Evolutionary conservation across 2,329 filamentous ascomycete genomes (phyloP).

Genomic region (Aureobasidium musti): DNA sequence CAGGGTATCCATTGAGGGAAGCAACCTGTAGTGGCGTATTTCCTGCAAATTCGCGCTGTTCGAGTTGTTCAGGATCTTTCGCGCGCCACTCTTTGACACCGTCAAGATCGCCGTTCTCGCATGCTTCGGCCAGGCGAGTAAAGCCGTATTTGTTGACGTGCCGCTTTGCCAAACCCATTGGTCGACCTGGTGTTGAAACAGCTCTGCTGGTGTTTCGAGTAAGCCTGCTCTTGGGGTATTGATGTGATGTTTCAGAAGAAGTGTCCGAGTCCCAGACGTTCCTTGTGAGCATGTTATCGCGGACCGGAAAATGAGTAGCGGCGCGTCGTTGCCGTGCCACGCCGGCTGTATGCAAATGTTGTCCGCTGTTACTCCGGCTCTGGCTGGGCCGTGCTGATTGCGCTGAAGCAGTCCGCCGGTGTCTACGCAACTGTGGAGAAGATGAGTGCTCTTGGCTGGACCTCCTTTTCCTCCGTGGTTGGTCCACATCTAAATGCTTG

Average conservation of each 20-base stretch:
- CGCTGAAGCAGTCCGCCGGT: slow-evolving; percentile 66
- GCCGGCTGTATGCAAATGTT: slow-evolving; percentile 11
- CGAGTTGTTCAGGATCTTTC: slow-evolving; percentile 82
- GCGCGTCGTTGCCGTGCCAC: slow-evolving; percentile 42
- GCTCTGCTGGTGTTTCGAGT: slow-evolving; percentile 58
- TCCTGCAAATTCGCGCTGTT: slow-evolving; percentile 90
- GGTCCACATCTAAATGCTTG: slow-evolving; percentile 36
- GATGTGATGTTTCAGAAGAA: slow-evolving; percentile 54
- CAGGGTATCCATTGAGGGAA: slow-evolving; percentile 78
- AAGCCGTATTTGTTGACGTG: slow-evolving; percentile 90
- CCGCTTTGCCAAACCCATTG: slow-evolving; percentile 71
- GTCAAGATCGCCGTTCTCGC: slow-evolving; percentile 80
- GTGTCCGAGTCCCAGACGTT: slow-evolving; percentile 63
- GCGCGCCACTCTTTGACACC: slow-evolving; percentile 71
- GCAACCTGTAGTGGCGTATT: slow-evolving; percentile 96
- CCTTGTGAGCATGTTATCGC: slow-evolving; percentile 38
- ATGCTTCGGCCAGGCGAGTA: slow-evolving; percentile 85
- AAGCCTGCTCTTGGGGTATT: slow-evolving; percentile 59
- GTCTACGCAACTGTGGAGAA: slow-evolving; percentile 61
- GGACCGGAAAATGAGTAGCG: slow-evolving; percentile 53
- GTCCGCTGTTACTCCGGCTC: slow-evolving; percentile 42
- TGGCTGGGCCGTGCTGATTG: slow-evolving; percentile 61
- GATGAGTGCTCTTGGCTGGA: slow-evolving; percentile 51
- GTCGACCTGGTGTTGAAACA: slow-evolving; percentile 51
- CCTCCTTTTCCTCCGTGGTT: slow-evolving; percentile 28